These are phyloP conservation scores for Globisporangium canariense DNA, from an alignment of 352 stramenopile genomes.

Conservation along the genomic window DNA sequence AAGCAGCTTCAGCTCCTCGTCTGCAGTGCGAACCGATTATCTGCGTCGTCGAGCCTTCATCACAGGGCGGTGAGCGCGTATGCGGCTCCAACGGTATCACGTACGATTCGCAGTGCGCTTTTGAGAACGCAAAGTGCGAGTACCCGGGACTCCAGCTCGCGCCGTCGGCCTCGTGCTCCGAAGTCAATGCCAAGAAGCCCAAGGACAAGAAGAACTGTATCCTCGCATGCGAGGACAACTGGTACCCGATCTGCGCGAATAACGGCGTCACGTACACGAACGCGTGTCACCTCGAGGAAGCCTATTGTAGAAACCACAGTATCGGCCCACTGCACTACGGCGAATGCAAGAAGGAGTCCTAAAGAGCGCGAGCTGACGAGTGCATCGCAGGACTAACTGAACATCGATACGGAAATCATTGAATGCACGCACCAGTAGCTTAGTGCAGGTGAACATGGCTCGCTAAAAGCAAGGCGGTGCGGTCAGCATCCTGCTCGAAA, in stretches of 20 bases:
- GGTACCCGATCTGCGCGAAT: background rate
- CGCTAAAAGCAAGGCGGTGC: too few relatives aligned
- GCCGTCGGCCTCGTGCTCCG: background rate
- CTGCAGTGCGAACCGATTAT: background rate
- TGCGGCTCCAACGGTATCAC: background rate
- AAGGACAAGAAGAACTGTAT: background rate
- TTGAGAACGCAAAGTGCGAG: conserved; percentile 1
- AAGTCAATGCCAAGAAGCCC: background rate
- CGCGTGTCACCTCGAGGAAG: background rate
- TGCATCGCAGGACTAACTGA: background rate
- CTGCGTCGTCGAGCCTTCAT: background rate
- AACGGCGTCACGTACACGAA: background rate
- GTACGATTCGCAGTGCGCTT: conserved; percentile 1
- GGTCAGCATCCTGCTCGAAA: too few relatives aligned
- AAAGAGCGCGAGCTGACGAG: background rate
- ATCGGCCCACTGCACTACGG: background rate
- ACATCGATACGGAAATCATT: background rate
- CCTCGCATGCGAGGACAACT: background rate
- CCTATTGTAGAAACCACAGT: background rate
- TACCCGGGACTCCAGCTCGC: background rate
- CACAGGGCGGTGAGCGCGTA: background rate
- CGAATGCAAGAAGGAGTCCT: background rate
- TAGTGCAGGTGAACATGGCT: too few relatives aligned
- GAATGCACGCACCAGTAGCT: too few relatives aligned
- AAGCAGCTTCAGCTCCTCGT: too few relatives aligned